Evolutionary conservation across 2,329 filamentous ascomycete species (phyloP).

Genomic region (Chrysosporium queenslandicum): DNA sequence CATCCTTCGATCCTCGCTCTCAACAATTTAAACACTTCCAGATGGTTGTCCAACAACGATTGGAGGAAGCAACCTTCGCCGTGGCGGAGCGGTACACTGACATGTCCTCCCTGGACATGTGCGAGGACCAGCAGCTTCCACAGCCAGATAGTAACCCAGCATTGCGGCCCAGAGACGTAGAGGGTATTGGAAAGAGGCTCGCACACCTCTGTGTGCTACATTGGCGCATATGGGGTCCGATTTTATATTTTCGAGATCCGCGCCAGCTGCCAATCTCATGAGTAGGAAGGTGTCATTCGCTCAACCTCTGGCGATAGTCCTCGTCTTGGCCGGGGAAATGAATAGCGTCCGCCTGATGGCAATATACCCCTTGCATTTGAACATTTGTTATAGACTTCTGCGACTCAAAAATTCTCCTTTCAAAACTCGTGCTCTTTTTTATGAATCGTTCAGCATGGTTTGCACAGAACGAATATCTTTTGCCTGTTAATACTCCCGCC

Average conservation of each 20-base stretch:
- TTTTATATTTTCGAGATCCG: constrained; percentile 50
- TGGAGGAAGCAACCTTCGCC: constrained; percentile 26
- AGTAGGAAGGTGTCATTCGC: background rate
- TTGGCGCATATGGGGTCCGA: constrained; percentile 75
- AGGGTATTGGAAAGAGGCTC: constrained; percentile 59
- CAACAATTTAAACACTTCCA: constrained; percentile 29
- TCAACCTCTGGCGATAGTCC: background rate
- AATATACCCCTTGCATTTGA: background rate
- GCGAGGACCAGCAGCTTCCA: constrained; percentile 32
- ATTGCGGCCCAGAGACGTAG: constrained; percentile 27
- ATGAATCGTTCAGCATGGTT: too few species aligned
- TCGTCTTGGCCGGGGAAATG: background rate
- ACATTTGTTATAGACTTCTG: background rate
- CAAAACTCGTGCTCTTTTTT: too few species aligned
- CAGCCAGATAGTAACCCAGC: constrained; percentile 19
- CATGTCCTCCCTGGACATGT: constrained; percentile 37
- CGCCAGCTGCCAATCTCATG: background rate
- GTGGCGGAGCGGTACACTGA: constrained; percentile 31
- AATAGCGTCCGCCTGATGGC: background rate
- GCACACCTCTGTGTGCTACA: constrained; percentile 77
- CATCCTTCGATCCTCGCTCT: constrained; percentile 28
- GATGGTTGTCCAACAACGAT: constrained; percentile 25
- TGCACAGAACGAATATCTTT: too few species aligned
- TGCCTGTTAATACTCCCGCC: too few species aligned
- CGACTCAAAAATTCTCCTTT: too few species aligned